Conservation (phyloP, 345 rosid genomes). For the Cardamine resedifolia region DNA sequence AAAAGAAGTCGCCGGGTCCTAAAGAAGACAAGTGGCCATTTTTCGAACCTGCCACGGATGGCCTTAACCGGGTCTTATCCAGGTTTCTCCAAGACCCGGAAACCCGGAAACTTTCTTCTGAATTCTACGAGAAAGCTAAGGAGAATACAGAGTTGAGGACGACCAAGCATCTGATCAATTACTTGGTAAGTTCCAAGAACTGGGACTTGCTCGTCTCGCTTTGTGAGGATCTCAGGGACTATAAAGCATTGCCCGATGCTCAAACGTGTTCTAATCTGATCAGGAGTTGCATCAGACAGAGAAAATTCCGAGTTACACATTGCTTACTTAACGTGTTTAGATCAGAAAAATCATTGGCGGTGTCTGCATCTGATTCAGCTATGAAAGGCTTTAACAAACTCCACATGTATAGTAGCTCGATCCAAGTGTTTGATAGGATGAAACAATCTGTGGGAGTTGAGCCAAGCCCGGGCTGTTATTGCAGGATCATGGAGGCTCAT, state of each 20-base stretch:
- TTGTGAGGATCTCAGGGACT: slow-evolving; percentile 51
- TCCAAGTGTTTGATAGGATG: slow-evolving; percentile 50
- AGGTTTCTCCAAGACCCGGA: slow-evolving; percentile 49
- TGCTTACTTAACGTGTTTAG: slow-evolving; percentile 50
- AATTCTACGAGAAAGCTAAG: slow-evolving; percentile 62
- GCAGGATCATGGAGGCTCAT: slow-evolving; percentile 67
- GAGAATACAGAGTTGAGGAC: slow-evolving; percentile 49
- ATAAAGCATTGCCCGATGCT: slow-evolving; percentile 58
- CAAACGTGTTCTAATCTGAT: slow-evolving; percentile 58
- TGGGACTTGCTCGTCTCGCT: slow-evolving; percentile 61
- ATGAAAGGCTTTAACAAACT: slow-evolving; percentile 77
- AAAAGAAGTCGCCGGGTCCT: slow-evolving; percentile 39
- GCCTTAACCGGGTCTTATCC: slow-evolving; percentile 46
- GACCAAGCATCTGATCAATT: slow-evolving; percentile 55
- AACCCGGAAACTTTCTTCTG: slow-evolving; percentile 45
- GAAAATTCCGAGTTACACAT: slow-evolving; percentile 55
- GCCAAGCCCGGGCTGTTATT: slow-evolving; percentile 56
- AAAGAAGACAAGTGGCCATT: slow-evolving; percentile 37
- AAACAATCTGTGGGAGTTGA: slow-evolving; percentile 43
- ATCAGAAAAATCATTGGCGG: slow-evolving; percentile 40
- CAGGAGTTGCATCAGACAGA: slow-evolving; percentile 51
- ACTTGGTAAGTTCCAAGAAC: slow-evolving; percentile 52
- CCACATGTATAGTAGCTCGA: slow-evolving; percentile 75
- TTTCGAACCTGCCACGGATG: slow-evolving; percentile 35
- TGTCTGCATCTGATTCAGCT: slow-evolving; percentile 59